Base-by-base conservation (phyloP, 352 stramenopile species). In the Phytophthora europaea region DNA sequence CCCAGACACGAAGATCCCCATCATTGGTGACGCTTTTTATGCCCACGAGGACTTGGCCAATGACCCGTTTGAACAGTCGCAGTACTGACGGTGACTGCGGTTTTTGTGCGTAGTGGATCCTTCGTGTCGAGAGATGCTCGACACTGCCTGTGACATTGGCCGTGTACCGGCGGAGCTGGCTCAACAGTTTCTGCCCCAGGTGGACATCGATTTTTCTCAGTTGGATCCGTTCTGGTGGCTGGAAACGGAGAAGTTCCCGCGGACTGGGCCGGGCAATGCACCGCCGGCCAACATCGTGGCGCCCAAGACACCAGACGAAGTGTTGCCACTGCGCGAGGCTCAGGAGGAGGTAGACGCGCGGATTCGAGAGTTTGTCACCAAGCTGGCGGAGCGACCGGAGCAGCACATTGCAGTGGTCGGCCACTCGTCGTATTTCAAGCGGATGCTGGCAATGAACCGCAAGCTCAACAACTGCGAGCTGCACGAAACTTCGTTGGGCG, bases 381-480 rank as follows among this genome's bases (percentile, higher is more conserved):
- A 81, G 36, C 52, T 97, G 6, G 59, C 61, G n/a, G 82, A 80
- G 23, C 70, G 92, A 28, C 87, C 87, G 13, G 78, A 95, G 61
- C 58, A 79, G 34, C 83, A 94, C 67, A 95, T 97, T 59, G 87
- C 84, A 22, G 72, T 97, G 52, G 87, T 97, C 28, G 87, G 90
- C 20, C 90, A 97, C 73, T 95, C 89, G 45, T 83, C 84, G 33
- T 97, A 87, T 71, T 95, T 97, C 76, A 97, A 95, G 65, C 83
- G 86, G 16, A 91, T 94, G 88, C 79, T 95, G 26, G 76, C 79
- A 20, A 94, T 94, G 85, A 85, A 67, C 51, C 82, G 86, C 6
- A 95, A 97, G 64, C 82, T 95, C 18, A 72, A 72, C 63, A 97
- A 97, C 69, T 97, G 90, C 61, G 88, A 97, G 48, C 73, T 97